Conservation (phyloP, 148 eudicot species). For the Chenopodium suecicum region DNA sequence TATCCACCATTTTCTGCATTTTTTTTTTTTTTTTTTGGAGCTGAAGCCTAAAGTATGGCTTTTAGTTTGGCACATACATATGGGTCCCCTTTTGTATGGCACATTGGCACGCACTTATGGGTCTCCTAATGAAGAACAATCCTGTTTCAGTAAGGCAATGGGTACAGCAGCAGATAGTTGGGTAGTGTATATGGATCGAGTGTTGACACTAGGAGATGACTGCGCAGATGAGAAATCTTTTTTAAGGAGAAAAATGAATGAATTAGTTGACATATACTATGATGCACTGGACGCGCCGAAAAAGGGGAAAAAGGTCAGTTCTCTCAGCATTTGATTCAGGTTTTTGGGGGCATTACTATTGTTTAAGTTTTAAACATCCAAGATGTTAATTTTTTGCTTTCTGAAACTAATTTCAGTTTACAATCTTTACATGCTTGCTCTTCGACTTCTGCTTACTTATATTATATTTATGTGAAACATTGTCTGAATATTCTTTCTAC, state of each 20-base stretch:
- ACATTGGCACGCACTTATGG: not conserved
- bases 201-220: slow-evolving; percentile 46
- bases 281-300: slow-evolving; percentile 93
- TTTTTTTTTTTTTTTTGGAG: too few relatives aligned
- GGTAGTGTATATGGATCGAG: slow-evolving; percentile 61
- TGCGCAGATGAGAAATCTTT: slow-evolving; percentile 30
- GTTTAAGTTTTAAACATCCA: not conserved
- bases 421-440: too few relatives aligned
- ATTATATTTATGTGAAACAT: too few relatives aligned
- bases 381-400: too few relatives aligned
- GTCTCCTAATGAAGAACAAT: slow-evolving; percentile 2
- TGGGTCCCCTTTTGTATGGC: not conserved
- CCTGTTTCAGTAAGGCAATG: slow-evolving; percentile 45
- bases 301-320: slow-evolving; percentile 65
- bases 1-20: too few relatives aligned
- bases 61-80: not conserved
- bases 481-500: too few relatives aligned
- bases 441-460: too few relatives aligned
- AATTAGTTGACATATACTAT: slow-evolving; percentile 60
- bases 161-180: slow-evolving; percentile 71
- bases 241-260: slow-evolving; percentile 35
- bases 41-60: too few relatives aligned
- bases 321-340: not conserved
- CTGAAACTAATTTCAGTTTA: not conserved
- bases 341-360: not conserved